Evolutionary conservation across 225 moss, liverwort and hornwort species (phyloP), one percentile per base, ranked within the genome.

Genomic region (Pseudisothecium myosuroides): DNA sequence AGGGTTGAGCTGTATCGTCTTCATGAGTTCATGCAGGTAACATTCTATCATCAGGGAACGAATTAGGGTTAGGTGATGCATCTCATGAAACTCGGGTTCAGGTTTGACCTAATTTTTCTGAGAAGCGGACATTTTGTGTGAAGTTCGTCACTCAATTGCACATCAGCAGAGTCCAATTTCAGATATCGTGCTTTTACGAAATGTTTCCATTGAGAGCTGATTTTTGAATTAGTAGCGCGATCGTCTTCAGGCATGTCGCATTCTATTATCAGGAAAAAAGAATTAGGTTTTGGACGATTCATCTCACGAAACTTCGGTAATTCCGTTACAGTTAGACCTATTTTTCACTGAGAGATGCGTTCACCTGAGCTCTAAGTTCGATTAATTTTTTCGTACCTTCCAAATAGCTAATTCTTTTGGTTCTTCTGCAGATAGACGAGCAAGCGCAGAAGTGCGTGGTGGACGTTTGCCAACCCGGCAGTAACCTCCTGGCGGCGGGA

Each of bases 401-500:
- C 28, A 27, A 47, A 31, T 55, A 17, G 66, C 9, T 32, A 17
- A 43, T 56, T 83, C n/a, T 56, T 55, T 83, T 14, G 64, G 29
- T 78, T 78, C 29, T 55, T 79, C 20, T 95, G 95, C 96, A 97
- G 98, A 90, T 98, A 49, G 96, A 92, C 36, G 92, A 92, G 93
- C 83, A 90, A 59, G 92, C 95, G 66, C 93, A 95, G 91, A 95
- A 91, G 58, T 98, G 98, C 73, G 96, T 98, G 72, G 72, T 98
- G 64, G 95, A 95, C 81, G 98, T 98, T 23, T 98, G 98, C 89
- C 98, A 98, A 82, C 98, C 98, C 12, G 98, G 98, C 47, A 98
- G 94, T 92, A 98, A 98, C 89, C 94, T 98, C 76, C 88, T 98
- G 85, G 74, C 95, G 47, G 98, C 98, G 47, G 98, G 98, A 20